These are phyloP conservation scores for Colletotrichum chrysophilum DNA, from an alignment of 2,329 filamentous ascomycete genomes.

Conservation along the genomic window DNA sequence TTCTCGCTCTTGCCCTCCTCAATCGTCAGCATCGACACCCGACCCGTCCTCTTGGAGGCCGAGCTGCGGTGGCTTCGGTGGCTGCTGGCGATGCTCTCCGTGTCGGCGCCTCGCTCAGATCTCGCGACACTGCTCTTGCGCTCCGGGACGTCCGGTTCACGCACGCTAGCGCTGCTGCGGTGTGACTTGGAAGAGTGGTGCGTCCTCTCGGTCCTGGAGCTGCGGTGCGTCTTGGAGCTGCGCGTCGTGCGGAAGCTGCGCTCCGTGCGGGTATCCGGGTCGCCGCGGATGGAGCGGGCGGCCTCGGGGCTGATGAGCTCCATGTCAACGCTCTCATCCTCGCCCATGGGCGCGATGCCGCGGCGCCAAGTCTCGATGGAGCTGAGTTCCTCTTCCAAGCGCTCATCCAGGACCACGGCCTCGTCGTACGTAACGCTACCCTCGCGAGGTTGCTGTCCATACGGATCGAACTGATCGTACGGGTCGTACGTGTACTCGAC, in stretches of 20 bases:
- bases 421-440: slow-evolving; percentile 50
- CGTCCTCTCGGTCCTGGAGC: slow-evolving; percentile 31
- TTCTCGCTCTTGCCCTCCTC: slow-evolving; percentile 43
- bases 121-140: slow-evolving; percentile 26
- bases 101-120: slow-evolving; percentile 24
- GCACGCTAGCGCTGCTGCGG: slow-evolving; percentile 28
- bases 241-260: slow-evolving; percentile 36
- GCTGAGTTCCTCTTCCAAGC: slow-evolving; percentile 58
- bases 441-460: slow-evolving; percentile 15
- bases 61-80: slow-evolving; percentile 35
- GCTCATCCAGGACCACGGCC: slow-evolving; percentile 50
- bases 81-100: slow-evolving; percentile 43
- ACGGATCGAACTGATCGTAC: slow-evolving; percentile 6
- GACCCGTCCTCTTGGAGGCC: slow-evolving; percentile 35
- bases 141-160: slow-evolving; percentile 22
- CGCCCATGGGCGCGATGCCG: slow-evolving; percentile 55
- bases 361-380: slow-evolving; percentile 64
- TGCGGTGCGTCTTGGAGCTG: slow-evolving; percentile 28
- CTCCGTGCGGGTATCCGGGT: slow-evolving; percentile 43
- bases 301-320: slow-evolving; percentile 65
- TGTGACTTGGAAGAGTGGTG: slow-evolving; percentile 31
- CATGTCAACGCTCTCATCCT: slow-evolving; percentile 53
- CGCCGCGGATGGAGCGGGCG: slow-evolving; percentile 50
- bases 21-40: slow-evolving; percentile 34
- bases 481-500: slow-evolving; percentile 12